phyloP scores from a whole-genome alignment of 352 stramenopile genomes.

The Phytophthora colocasiae region DNA sequence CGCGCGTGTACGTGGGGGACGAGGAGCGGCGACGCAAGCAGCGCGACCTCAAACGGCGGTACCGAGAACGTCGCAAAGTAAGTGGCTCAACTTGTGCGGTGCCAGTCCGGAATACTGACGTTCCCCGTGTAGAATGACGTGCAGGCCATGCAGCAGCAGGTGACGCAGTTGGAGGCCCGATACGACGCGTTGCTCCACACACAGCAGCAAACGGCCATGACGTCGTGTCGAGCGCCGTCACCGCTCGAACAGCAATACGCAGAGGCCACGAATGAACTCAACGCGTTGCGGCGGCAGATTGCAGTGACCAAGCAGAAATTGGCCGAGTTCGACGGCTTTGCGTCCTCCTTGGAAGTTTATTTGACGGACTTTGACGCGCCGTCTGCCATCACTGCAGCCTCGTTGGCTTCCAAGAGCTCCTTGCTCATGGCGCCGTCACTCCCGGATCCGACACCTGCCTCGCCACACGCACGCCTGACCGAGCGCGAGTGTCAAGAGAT shows the following conservation, averaged over 20 bases:
- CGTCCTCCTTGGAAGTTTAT: conserved; percentile 49
- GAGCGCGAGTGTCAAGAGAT: conserved; percentile 46
- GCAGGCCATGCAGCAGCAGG: conserved; percentile 51
- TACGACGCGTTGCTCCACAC: conserved; percentile 41
- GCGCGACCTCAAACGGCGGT: conserved; percentile 49
- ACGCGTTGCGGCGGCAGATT: conserved; percentile 42
- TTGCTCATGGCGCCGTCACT: conserved; percentile 29
- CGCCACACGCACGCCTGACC: conserved; percentile 28
- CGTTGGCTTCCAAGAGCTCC: conserved; percentile 26
- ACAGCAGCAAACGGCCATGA: conserved; percentile 31
- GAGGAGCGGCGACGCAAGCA: conserved; percentile 45
- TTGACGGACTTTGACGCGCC: conserved; percentile 36
- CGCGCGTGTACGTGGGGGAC: conserved; percentile 38
- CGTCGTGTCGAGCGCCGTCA: conserved; percentile 19
- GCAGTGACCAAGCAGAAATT: conserved; percentile 45
- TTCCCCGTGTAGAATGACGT: conserved; percentile 40
- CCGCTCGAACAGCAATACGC: conserved; percentile 41
- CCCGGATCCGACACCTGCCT: conserved; percentile 1
- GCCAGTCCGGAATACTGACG: conserved; percentile 2
- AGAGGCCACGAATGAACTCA: conserved; percentile 39
- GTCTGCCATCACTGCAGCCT: conserved; percentile 21
- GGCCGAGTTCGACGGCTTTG: conserved; percentile 47
- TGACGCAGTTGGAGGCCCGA: conserved; percentile 38
- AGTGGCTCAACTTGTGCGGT: conserved; percentile 6
- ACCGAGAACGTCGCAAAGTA: conserved; percentile 46